Evolutionary conservation across 2,329 filamentous ascomycete genomes (phyloP).

Genomic region (Aspergillus eucalypticola): DNA sequence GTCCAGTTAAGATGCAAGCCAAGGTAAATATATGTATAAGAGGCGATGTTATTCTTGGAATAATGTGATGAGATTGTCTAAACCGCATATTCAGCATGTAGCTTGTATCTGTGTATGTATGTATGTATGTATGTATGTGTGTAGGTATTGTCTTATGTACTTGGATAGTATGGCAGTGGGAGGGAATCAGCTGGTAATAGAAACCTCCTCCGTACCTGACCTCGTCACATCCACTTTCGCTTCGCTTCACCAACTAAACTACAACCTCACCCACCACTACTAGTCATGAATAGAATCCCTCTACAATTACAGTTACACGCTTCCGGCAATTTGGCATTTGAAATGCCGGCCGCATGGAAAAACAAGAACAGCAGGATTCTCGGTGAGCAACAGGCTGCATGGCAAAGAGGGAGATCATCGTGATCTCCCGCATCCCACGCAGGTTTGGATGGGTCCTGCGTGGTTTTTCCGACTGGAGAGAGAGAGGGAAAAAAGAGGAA

Average conservation of each 20-base stretch:
- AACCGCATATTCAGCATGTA: too few relatives aligned
- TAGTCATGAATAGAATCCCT: neutral
- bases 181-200: too few relatives aligned
- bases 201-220: too few relatives aligned
- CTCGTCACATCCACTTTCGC: too few relatives aligned
- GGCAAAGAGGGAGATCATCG: slow-evolving; percentile 1
- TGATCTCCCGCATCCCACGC: slow-evolving; percentile 5
- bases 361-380: neutral
- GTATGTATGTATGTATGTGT: too few relatives aligned
- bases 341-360: neutral
- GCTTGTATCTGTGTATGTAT: too few relatives aligned
- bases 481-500: neutral
- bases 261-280: neutral
- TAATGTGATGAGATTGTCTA: too few relatives aligned
- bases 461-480: neutral
- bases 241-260: neutral
- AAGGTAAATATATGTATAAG: too few relatives aligned
- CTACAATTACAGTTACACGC: neutral
- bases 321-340: neutral
- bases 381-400: neutral
- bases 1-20: too few relatives aligned
- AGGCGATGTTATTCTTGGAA: too few relatives aligned
- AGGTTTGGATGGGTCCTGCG: neutral
- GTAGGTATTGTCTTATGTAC: too few relatives aligned
- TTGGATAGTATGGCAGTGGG: too few relatives aligned